Evolutionary conservation across 345 rosid genomes (phyloP).

Genomic region (Eucalyptus rudis): DNA sequence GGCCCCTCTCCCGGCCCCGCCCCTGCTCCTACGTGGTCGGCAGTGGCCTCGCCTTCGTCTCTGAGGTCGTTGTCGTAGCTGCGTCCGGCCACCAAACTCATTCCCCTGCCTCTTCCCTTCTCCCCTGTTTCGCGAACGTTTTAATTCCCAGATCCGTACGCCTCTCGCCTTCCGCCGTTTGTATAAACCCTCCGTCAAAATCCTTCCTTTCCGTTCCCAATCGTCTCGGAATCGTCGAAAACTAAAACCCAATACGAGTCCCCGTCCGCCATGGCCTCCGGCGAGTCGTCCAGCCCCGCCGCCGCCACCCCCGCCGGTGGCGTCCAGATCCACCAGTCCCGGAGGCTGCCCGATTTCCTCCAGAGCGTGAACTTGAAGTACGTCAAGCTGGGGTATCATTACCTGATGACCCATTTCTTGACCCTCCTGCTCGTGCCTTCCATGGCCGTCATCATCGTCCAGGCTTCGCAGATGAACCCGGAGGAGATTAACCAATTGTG

Average conservation of each 20-base stretch:
- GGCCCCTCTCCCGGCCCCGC: background rate
- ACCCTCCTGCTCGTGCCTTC: constrained; percentile 66
- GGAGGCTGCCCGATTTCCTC: constrained; percentile 71
- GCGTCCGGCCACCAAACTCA: background rate
- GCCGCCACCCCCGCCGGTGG: constrained; percentile 17
- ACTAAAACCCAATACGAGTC: background rate
- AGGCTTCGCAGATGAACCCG: constrained; percentile 49
- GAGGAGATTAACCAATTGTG: constrained; percentile 55
- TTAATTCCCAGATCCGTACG: background rate
- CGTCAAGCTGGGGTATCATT: constrained; percentile 86
- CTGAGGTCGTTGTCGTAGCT: background rate
- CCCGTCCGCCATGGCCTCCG: constrained; percentile 18
- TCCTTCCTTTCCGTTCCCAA: background rate
- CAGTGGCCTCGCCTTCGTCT: background rate
- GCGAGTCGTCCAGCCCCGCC: background rate
- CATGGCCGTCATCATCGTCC: constrained; percentile 38
- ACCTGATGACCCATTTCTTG: constrained; percentile 49
- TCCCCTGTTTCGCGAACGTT: background rate
- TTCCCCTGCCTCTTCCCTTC: background rate
- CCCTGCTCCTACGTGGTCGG: background rate
- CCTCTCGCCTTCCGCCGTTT: background rate
- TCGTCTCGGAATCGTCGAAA: background rate
- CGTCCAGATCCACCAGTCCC: constrained; percentile 49
- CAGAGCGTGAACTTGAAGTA: constrained; percentile 83
- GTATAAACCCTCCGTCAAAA: background rate